phyloP scores from a whole-genome alignment of 2,329 filamentous ascomycete species.

The Trichoderma afroharzianum region DNA sequence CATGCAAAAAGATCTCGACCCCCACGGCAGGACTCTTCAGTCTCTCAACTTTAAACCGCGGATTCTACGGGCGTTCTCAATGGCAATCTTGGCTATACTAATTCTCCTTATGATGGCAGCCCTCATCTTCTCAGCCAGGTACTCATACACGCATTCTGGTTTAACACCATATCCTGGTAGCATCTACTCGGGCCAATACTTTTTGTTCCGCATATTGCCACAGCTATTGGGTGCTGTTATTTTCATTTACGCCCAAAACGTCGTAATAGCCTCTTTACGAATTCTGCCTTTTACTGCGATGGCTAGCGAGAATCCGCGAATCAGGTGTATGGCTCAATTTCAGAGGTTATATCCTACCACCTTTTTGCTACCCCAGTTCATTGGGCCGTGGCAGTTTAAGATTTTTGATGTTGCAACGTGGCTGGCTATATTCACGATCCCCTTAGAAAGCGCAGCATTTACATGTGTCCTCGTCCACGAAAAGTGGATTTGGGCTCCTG shows the following conservation, averaged over 20 bases:
- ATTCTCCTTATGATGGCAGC: slow-evolving; percentile 68
- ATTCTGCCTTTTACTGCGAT: slow-evolving; percentile 76
- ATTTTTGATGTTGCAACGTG: slow-evolving; percentile 67
- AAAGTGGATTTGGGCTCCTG: slow-evolving; percentile 75
- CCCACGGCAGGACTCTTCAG: slow-evolving; percentile 38
- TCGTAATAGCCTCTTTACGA: slow-evolving; percentile 71
- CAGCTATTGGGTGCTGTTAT: slow-evolving; percentile 69
- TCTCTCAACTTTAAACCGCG: slow-evolving; percentile 67
- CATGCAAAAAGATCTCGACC: slow-evolving; percentile 35
- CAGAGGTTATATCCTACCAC: slow-evolving; percentile 65
- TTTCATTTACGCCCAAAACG: slow-evolving; percentile 71
- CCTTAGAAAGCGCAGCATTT: slow-evolving; percentile 75
- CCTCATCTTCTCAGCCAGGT: slow-evolving; percentile 69
- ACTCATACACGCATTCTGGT: slow-evolving; percentile 59
- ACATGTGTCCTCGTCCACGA: slow-evolving; percentile 56
- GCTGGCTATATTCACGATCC: slow-evolving; percentile 75
- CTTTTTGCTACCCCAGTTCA: slow-evolving; percentile 59
- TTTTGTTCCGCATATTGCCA: slow-evolving; percentile 81
- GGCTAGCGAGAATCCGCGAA: slow-evolving; percentile 57
- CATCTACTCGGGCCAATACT: slow-evolving; percentile 72
- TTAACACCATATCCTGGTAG: slow-evolving; percentile 62
- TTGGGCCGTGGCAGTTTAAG: slow-evolving; percentile 64
- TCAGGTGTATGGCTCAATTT: slow-evolving; percentile 64
- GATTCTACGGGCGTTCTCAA: slow-evolving; percentile 63
- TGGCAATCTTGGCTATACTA: slow-evolving; percentile 57